These are phyloP conservation scores for Phaeophleospora eucalypticola DNA, from an alignment of 2,329 filamentous ascomycete genomes.

Conservation along the genomic window DNA sequence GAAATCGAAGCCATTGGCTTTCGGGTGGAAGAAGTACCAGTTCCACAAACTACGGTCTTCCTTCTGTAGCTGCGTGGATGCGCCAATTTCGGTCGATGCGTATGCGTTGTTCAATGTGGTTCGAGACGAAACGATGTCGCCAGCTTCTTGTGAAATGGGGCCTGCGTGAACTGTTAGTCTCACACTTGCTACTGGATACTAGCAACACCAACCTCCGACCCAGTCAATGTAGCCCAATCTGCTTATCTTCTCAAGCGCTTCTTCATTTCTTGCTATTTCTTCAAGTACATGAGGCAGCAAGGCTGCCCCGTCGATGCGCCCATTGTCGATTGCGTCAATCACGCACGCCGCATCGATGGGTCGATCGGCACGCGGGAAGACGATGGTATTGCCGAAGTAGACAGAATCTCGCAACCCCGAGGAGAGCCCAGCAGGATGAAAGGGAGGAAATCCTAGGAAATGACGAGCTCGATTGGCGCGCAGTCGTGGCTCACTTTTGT, in stretches of 20 bases:
- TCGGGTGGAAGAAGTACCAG: too few relatives aligned
- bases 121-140: neutral
- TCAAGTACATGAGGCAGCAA: slow-evolving; percentile 1
- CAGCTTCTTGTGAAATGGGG: slow-evolving; percentile 1
- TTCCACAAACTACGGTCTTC: too few relatives aligned
- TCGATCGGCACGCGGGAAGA: slow-evolving; percentile 2
- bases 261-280: slow-evolving; percentile 1
- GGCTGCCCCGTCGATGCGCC: slow-evolving; percentile 1
- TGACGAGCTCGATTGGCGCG: neutral
- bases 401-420: neutral
- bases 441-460: slow-evolving; percentile 1
- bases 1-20: too few relatives aligned
- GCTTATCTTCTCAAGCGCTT: neutral
- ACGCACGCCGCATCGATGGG: neutral
- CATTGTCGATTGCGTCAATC: slow-evolving; percentile 1
- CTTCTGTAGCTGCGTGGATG: neutral
- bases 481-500: slow-evolving; percentile 1
- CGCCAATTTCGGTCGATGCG: slow-evolving; percentile 1
- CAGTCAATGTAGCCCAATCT: neutral
- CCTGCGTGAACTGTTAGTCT: too few relatives aligned
- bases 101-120: neutral
- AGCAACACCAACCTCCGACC: too few relatives aligned
- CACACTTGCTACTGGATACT: too few relatives aligned
- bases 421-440: slow-evolving; percentile 1
- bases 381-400: neutral